Conservation (phyloP, 495 filamentous ascomycete species). For the Clavariopsis aquatica region DNA sequence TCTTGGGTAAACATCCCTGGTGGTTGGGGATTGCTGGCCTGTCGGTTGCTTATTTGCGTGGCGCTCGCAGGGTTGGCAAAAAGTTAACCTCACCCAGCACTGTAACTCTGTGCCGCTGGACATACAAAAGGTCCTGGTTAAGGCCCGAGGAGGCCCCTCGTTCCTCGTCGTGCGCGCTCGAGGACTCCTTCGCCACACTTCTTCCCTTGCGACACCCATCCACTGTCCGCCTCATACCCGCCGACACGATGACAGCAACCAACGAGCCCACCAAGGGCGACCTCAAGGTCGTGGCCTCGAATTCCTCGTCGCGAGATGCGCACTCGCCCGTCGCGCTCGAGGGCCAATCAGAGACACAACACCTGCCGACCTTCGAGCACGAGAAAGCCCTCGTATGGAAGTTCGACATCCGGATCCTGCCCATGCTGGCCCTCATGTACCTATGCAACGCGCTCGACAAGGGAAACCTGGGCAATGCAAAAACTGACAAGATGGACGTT, state of each 20-base stretch:
- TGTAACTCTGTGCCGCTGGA: slow-evolving; percentile 1
- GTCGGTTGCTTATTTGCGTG: slow-evolving; percentile 1
- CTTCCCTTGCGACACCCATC: not conserved
- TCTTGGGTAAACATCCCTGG: slow-evolving; percentile 5
- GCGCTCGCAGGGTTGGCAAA: not conserved
- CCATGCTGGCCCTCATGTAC: slow-evolving; percentile 48
- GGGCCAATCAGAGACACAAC: slow-evolving; percentile 23
- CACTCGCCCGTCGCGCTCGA: slow-evolving; percentile 9
- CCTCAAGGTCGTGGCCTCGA: slow-evolving; percentile 29
- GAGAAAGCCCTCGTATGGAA: slow-evolving; percentile 41
- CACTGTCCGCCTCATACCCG: not conserved
- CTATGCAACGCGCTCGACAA: slow-evolving; percentile 48
- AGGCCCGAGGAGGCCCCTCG: not conserved
- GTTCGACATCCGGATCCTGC: slow-evolving; percentile 46
- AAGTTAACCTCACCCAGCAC: not conserved
- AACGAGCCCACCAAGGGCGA: slow-evolving; percentile 25
- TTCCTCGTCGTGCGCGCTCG: not conserved
- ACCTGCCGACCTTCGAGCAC: slow-evolving; percentile 37
- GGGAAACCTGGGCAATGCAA: slow-evolving; percentile 58
- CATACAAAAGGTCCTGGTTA: not conserved
- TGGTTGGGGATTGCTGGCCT: not conserved
- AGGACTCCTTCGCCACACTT: too few relatives aligned
- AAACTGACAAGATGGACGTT: slow-evolving; percentile 60
- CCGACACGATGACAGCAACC: slow-evolving; percentile 22
- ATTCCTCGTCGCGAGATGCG: slow-evolving; percentile 28